Conservation (phyloP, 257 asterid species). For the Solanum commersonii region DNA sequence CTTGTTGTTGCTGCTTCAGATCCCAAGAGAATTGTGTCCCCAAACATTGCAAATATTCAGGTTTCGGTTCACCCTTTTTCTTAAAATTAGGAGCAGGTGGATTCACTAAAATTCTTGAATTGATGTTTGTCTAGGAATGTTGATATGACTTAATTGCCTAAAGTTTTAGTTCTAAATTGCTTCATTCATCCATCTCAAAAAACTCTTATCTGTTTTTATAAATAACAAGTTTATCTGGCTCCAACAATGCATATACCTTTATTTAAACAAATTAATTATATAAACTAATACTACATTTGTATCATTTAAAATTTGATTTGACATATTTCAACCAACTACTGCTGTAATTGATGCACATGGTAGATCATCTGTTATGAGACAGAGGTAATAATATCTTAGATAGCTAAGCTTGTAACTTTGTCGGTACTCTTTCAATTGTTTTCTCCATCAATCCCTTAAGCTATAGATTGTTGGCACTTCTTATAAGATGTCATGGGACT, state of each 20-base stretch:
- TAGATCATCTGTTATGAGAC: not conserved
- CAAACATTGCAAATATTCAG: constrained; percentile 80
- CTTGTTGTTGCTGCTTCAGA: constrained; percentile 82
- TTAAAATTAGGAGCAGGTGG: not conserved
- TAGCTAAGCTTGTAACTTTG: not conserved
- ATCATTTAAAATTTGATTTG: not conserved
- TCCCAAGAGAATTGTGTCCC: constrained; percentile 79
- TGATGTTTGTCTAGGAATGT: not conserved
- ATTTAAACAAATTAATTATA: not conserved
- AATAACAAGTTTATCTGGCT: not conserved
- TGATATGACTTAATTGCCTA: not conserved
- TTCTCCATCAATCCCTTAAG: not conserved
- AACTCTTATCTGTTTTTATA: not conserved
- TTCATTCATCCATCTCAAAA: not conserved
- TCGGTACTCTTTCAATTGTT: not conserved
- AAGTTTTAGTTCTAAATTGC: not conserved
- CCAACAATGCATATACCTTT: not conserved
- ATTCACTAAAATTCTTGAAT: not conserved
- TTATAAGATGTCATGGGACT: not conserved
- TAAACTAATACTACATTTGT: not conserved
- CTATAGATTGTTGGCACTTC: not conserved
- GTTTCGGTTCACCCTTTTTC: constrained; percentile 15
- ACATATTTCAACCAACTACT: not conserved
- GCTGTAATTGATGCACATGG: not conserved
- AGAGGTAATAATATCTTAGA: not conserved